Conservation (phyloP, 2,329 filamentous ascomycete genomes). For the Phialophora verrucosa region DNA sequence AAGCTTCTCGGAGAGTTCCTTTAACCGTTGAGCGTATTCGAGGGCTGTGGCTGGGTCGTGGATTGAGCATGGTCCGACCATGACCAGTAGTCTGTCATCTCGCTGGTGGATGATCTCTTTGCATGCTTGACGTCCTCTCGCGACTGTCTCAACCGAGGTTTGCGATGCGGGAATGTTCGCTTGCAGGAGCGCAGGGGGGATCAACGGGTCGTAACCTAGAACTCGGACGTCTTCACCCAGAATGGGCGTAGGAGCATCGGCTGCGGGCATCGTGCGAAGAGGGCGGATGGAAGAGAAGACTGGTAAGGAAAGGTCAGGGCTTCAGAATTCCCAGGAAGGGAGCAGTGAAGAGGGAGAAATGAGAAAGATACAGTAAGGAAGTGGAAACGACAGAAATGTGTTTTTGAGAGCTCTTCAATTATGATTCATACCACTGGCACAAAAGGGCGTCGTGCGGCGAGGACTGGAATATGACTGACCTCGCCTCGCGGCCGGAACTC, state of each 20-base stretch:
- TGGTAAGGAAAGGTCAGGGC: background rate
- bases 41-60: constrained; percentile 90
- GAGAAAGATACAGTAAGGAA: constrained; percentile 1
- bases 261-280: constrained; percentile 62
- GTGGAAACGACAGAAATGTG: background rate
- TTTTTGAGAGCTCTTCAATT: constrained; percentile 4
- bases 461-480: constrained; percentile 14
- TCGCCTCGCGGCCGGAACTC: constrained; percentile 5
- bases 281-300: constrained; percentile 59
- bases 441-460: constrained; percentile 24
- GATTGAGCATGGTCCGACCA: constrained; percentile 95
- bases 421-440: constrained; percentile 23
- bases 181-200: constrained; percentile 90
- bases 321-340: background rate
- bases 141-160: constrained; percentile 58
- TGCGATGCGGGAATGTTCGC: constrained; percentile 75
- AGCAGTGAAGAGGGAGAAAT: background rate
- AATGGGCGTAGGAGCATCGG: constrained; percentile 31
- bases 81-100: constrained; percentile 70
- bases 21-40: constrained; percentile 86
- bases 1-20: constrained; percentile 84
- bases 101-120: constrained; percentile 66
- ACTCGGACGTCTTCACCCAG: constrained; percentile 56
- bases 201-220: constrained; percentile 90
- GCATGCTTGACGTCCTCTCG: constrained; percentile 65